Conservation (phyloP, 805 yeast species). For the Scheffersomyces ergatensis region DNA sequence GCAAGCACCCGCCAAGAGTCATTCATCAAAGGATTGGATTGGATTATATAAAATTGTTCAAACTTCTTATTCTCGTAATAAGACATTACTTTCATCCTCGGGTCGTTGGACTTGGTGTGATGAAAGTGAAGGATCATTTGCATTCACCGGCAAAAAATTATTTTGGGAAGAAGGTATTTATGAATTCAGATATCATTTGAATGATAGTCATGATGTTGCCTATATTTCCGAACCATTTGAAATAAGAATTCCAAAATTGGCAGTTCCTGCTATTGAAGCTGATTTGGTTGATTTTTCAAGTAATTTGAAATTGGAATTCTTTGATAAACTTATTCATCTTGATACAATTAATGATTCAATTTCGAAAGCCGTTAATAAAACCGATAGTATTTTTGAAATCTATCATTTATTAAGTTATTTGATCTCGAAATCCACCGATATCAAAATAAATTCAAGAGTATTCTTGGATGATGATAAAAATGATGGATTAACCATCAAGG, state of each 20-base stretch:
- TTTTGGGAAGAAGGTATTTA: slow-evolving; percentile 69
- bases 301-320: slow-evolving; percentile 27
- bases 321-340: slow-evolving; percentile 27
- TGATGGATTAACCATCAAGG: slow-evolving; percentile 23
- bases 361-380: slow-evolving; percentile 18
- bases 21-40: slow-evolving; percentile 65
- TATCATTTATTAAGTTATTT: slow-evolving; percentile 25
- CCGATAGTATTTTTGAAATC: slow-evolving; percentile 26
- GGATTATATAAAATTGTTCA: slow-evolving; percentile 67
- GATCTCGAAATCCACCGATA: slow-evolving; percentile 32
- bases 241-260: slow-evolving; percentile 41
- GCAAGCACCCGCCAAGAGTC: slow-evolving; percentile 46
- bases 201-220: slow-evolving; percentile 67
- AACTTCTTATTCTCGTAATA: slow-evolving; percentile 52
- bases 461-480: slow-evolving; percentile 24
- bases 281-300: slow-evolving; percentile 29
- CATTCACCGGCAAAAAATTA: slow-evolving; percentile 47
- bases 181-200: slow-evolving; percentile 71
- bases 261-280: slow-evolving; percentile 25
- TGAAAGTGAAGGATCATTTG: slow-evolving; percentile 41
- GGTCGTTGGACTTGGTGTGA: slow-evolving; percentile 58
- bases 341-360: slow-evolving; percentile 26
- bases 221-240: slow-evolving; percentile 66
- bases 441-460: slow-evolving; percentile 35
- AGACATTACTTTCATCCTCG: slow-evolving; percentile 58